A percentile compares a stretch with the other conserved stretches of the same genome.
Evolutionary conservation across 345 rosid species (phyloP).

Genomic region (Citrus medica): DNA sequence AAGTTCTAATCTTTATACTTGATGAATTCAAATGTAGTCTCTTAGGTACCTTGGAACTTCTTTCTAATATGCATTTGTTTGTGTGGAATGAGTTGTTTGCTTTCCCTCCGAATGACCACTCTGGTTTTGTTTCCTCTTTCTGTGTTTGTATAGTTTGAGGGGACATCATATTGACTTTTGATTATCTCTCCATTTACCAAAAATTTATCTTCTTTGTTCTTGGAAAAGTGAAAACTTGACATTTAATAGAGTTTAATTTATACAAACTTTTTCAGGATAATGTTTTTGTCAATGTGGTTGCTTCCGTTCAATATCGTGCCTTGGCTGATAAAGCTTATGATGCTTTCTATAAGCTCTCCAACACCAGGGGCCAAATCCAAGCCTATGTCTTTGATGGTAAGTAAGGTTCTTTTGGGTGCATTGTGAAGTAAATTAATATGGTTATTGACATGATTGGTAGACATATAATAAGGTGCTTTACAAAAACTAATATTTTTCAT

Average conservation of each 20-base stretch:
- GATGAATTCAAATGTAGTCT: neutral
- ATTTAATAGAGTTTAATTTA: neutral
- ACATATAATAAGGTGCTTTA: neutral
- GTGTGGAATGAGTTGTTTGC: neutral
- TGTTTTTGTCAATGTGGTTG: constrained; percentile 47
- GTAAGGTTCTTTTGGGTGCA: neutral
- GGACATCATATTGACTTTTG: neutral
- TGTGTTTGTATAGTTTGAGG: neutral
- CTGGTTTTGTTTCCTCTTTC: neutral
- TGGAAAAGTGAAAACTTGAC: neutral
- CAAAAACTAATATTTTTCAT: neutral
- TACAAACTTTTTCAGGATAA: constrained; percentile 29
- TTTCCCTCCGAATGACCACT: neutral
- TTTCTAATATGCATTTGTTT: neutral
- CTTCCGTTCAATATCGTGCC: constrained; percentile 42
- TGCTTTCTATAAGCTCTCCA: constrained; percentile 42
- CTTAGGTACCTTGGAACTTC: neutral
- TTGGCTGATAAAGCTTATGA: constrained; percentile 35
- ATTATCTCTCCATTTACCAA: neutral
- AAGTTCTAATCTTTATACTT: neutral
- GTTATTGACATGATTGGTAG: neutral
- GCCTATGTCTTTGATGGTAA: constrained; percentile 48
- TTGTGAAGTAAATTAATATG: neutral
- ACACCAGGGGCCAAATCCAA: constrained; percentile 40
- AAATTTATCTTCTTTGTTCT: too few species aligned